Base-by-base conservation (phyloP, 805 yeast species). In the Metschnikowia similis region DNA sequence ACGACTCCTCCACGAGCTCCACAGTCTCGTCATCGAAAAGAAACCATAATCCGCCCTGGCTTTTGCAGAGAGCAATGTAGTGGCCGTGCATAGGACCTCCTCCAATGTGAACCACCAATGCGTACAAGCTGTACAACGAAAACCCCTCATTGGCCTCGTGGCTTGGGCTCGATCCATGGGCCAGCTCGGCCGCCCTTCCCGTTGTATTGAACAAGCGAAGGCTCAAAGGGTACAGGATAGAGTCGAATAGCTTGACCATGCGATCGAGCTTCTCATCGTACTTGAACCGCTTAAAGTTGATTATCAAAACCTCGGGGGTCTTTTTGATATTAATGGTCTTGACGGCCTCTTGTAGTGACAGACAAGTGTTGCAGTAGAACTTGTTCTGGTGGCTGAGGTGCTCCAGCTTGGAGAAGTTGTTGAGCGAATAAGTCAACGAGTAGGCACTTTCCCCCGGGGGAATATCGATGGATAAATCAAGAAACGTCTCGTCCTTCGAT, bases 41-140 rank as follows among this genome's bases (percentile, higher is more conserved):
- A 30, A 94, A 70, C 99, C 99, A 94, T 0, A 96, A 91, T 37
- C 81, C 80, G 21, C 79, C 75, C 48, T 80, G 83, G 5, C 90
- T 85, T 62, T 89, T 89, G 52, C 94, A 85, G 5, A 94, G 71
- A 0, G 96, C 79, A 8, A 94, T 92, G 65, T 94, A 94, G 65
- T 94, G 99, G 0, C 99, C 99, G 68, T 91, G 97, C 71, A 89
- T 90, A 1, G 98, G 97, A 0, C 98, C 97, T 4, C 97, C 96
- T 6, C 99, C 99, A 57, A 94, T 83, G 63, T 94, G 99, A 9
- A 94, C 90, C 10, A 94, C 94, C 39, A 92, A 84, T 0, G 92
- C 89, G 54, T 83, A 85, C 45, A 94, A 70, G 59, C 91, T 96
- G 61, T 90, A 94, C 16, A 84, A 73, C 9, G 65, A 58, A 47